Conservation (phyloP, 306 rosid species). For the Ceratonia siliqua region DNA sequence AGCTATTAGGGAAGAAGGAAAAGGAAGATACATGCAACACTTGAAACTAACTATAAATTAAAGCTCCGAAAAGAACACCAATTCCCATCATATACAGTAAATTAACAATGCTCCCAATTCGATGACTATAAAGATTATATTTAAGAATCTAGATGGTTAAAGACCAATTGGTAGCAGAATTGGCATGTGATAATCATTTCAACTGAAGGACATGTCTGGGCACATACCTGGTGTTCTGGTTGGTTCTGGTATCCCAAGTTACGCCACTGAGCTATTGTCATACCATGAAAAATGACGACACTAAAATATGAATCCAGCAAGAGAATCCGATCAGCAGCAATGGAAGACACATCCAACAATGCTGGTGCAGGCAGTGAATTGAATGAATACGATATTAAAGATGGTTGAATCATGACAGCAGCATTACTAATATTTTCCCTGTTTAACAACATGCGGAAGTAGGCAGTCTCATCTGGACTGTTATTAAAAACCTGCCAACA, state of each 20-base stretch:
- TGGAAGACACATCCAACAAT: conserved; percentile 89
- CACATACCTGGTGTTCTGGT: conserved; percentile 78
- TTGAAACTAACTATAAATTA: neutral
- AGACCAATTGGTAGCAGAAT: conserved; percentile 1
- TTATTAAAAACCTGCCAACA: conserved; percentile 89
- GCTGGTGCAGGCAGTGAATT: conserved; percentile 90
- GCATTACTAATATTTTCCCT: conserved; percentile 90
- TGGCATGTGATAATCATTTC: neutral
- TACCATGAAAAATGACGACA: conserved; percentile 93
- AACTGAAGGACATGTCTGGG: conserved; percentile 13
- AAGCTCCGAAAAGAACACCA: conserved; percentile 10
- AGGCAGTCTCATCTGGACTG: conserved; percentile 99
- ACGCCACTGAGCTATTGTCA: conserved; percentile 99
- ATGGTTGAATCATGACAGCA: conserved; percentile 98
- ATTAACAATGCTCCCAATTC: neutral
- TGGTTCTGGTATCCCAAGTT: conserved; percentile 93
- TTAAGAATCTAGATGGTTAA: neutral
- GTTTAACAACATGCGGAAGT: conserved; percentile 88
- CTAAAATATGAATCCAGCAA: conserved; percentile 91
- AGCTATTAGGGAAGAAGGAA: conserved; percentile 23
- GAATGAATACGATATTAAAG: conserved; percentile 84
- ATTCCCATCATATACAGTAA: conserved; percentile 1
- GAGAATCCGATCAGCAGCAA: conserved; percentile 85
- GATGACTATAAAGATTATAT: neutral
- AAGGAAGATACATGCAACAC: neutral